Evolutionary conservation across 2,329 filamentous ascomycete species (phyloP).

Genomic region (Nectriaceae sp.): DNA sequence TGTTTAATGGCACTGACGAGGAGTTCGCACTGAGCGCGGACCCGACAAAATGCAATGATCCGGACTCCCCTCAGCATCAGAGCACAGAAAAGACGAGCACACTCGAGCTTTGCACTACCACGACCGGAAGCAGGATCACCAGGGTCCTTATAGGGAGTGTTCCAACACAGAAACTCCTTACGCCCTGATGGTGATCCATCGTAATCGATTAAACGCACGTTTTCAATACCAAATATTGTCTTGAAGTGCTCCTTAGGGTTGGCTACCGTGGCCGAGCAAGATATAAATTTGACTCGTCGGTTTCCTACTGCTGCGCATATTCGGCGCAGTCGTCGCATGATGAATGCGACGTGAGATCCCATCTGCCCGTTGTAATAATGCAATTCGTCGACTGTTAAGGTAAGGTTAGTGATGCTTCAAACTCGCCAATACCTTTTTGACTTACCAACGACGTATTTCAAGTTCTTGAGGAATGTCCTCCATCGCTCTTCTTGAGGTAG

Average conservation of each 20-base stretch:
- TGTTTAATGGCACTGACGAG: constrained; percentile 77
- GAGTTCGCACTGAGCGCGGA: constrained; percentile 86
- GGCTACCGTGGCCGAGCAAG: constrained; percentile 93
- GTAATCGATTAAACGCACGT: constrained; percentile 81
- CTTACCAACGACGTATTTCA: constrained; percentile 80
- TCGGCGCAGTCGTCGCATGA: constrained; percentile 86
- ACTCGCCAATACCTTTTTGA: constrained; percentile 1
- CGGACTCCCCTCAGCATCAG: constrained; percentile 85
- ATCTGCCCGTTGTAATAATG: constrained; percentile 97
- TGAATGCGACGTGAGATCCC: constrained; percentile 89
- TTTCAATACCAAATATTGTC: constrained; percentile 86
- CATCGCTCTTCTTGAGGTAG: constrained; percentile 88
- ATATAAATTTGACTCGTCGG: constrained; percentile 81
- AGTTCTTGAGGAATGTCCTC: constrained; percentile 83
- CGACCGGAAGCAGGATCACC: constrained; percentile 83
- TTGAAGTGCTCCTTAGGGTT: constrained; percentile 92
- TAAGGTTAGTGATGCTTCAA: constrained; percentile 7
- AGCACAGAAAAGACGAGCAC: constrained; percentile 88
- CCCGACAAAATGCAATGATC: constrained; percentile 89
- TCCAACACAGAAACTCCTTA: constrained; percentile 98
- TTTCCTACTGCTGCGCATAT: constrained; percentile 93
- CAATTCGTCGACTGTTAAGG: constrained; percentile 69
- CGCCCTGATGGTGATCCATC: constrained; percentile 88
- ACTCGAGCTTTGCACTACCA: constrained; percentile 79
- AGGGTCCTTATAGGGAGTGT: constrained; percentile 91